Evolutionary conservation across 768 basidiomycete species (phyloP).

Genomic region (Suillus clintonianus): DNA sequence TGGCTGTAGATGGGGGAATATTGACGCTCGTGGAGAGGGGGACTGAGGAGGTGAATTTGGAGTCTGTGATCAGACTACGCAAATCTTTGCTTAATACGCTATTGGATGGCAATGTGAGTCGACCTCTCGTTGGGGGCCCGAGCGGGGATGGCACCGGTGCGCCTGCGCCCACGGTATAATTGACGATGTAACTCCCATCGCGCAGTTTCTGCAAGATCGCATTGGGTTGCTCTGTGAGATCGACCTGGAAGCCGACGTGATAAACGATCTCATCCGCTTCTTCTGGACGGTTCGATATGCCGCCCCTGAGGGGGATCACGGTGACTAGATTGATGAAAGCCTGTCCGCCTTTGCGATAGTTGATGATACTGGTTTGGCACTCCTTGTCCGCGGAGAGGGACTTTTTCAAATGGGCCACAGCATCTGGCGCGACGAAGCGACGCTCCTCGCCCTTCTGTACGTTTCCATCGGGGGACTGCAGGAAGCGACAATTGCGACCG

Average conservation of each 20-base stretch:
- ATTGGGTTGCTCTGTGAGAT: constrained; percentile 84
- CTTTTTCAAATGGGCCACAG: constrained; percentile 69
- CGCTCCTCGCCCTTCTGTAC: constrained; percentile 55
- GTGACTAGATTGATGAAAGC: constrained; percentile 93
- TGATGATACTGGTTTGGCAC: constrained; percentile 84
- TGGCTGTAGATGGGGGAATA: constrained; percentile 27
- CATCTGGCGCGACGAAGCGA: constrained; percentile 61
- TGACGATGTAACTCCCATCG: constrained; percentile 75
- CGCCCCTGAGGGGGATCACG: constrained; percentile 82
- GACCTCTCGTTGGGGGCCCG: constrained; percentile 20
- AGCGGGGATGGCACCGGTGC: constrained; percentile 7
- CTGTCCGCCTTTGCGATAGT: constrained; percentile 82
- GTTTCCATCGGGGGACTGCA: constrained; percentile 74
- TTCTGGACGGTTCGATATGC: constrained; percentile 42
- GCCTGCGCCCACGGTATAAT: constrained; percentile 43
- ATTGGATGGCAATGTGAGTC: background rate
- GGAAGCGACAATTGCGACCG: constrained; percentile 88
- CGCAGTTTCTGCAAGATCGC: constrained; percentile 77
- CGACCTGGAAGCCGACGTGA: constrained; percentile 95
- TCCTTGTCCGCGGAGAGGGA: constrained; percentile 76
- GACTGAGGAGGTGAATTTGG: constrained; percentile 49
- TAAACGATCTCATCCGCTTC: constrained; percentile 76
- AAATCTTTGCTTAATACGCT: constrained; percentile 53
- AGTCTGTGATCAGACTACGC: constrained; percentile 47
- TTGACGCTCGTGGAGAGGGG: constrained; percentile 44